Conservation (phyloP, 2,329 filamentous ascomycete species). For the Trichophyton schoenleinii region DNA sequence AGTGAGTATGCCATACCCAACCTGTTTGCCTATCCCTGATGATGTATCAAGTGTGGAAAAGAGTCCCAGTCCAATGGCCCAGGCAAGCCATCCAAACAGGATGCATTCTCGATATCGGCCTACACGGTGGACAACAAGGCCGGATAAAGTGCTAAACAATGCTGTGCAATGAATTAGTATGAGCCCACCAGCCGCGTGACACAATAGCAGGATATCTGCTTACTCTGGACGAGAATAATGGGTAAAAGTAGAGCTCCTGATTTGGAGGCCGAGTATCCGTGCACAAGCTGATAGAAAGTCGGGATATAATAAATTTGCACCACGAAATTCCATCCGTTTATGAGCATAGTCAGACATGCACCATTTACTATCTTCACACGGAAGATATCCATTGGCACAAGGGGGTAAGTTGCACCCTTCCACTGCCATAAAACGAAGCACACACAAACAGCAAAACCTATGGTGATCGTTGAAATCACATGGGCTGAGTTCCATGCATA, state of each 20-base stretch:
- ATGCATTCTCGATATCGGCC: slow-evolving; percentile 44
- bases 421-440: slow-evolving; percentile 25
- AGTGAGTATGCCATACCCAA: slow-evolving; percentile 43
- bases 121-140: slow-evolving; percentile 41
- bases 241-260: slow-evolving; percentile 42
- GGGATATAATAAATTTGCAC: slow-evolving; percentile 52
- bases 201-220: background rate
- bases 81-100: slow-evolving; percentile 41
- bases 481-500: slow-evolving; percentile 45
- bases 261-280: slow-evolving; percentile 30
- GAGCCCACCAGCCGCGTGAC: too few species aligned
- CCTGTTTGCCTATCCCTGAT: slow-evolving; percentile 41
- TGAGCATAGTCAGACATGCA: slow-evolving; percentile 44
- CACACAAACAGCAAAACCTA: slow-evolving; percentile 31
- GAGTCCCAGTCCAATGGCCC: slow-evolving; percentile 41
- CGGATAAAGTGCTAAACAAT: slow-evolving; percentile 39
- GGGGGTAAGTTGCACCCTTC: slow-evolving; percentile 21
- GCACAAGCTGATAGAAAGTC: slow-evolving; percentile 48
- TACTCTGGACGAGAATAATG: slow-evolving; percentile 19
- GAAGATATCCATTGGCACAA: slow-evolving; percentile 40
- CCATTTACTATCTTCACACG: slow-evolving; percentile 42
- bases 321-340: slow-evolving; percentile 49
- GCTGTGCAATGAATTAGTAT: slow-evolving; percentile 26
- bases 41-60: slow-evolving; percentile 41
- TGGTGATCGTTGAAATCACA: slow-evolving; percentile 42